Percentiles rank a stretch among this genome's conserved stretches.
Conservation (phyloP, 768 basidiomycete genomes). For the Pisolithus marmoratus region DNA sequence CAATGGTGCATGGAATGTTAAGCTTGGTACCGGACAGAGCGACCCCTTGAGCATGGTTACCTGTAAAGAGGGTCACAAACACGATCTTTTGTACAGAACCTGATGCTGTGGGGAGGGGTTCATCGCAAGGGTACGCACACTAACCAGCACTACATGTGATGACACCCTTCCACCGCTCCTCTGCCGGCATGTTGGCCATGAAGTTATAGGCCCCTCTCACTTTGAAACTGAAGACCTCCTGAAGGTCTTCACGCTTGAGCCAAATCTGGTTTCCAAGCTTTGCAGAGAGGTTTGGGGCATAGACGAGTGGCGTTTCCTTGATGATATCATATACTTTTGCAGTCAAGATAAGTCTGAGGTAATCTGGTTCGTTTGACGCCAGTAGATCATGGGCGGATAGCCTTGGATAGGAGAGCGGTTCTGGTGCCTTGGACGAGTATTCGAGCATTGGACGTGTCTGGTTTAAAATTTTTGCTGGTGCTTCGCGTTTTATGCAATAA, state of each 20-base stretch:
- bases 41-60: conserved; percentile 98
- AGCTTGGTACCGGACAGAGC: conserved; percentile 89
- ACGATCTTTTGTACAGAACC: not conserved
- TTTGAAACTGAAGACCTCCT: conserved; percentile 98
- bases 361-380: conserved; percentile 70
- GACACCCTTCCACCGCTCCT: conserved; percentile 96
- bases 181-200: conserved; percentile 83
- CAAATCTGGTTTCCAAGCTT: conserved; percentile 90
- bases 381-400: conserved; percentile 62
- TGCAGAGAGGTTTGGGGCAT: conserved; percentile 79
- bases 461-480: not conserved
- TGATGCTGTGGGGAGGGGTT: not conserved
- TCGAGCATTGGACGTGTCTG: conserved; percentile 49
- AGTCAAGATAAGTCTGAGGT: conserved; percentile 82
- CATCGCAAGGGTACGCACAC: conserved; percentile 45
- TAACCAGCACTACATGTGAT: conserved; percentile 97
- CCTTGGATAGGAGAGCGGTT: conserved; percentile 60
- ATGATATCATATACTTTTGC: conserved; percentile 87
- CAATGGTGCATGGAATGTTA: conserved; percentile 93
- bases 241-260: conserved; percentile 96
- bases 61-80: conserved; percentile 35
- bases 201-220: conserved; percentile 98
- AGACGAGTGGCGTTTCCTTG: conserved; percentile 85
- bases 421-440: conserved; percentile 63
- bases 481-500: not conserved